Evolutionary conservation across 176 grass and related monocot species (phyloP).

Genomic region (Lolium rigidum): DNA sequence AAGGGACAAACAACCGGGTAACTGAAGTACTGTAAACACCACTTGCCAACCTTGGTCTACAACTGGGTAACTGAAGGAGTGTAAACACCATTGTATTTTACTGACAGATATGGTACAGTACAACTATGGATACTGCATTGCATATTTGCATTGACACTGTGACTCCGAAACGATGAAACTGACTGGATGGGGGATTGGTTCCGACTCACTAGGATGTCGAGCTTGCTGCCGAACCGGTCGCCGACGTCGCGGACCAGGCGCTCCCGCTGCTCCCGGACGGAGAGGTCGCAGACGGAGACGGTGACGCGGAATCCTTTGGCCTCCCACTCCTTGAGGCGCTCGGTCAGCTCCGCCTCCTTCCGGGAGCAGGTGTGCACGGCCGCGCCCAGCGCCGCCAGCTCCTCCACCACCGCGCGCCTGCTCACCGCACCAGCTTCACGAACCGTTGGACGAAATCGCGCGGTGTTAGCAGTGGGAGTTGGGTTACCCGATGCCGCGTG

Average conservation of each 20-base stretch:
- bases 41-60: not conserved
- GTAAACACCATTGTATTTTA: not conserved
- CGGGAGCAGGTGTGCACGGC: conserved; percentile 68
- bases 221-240: conserved; percentile 55
- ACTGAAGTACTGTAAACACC: no score
- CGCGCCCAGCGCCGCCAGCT: conserved; percentile 61
- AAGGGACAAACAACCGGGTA: no score
- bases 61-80: not conserved
- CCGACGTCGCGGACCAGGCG: conserved; percentile 46
- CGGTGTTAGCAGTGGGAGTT: not conserved
- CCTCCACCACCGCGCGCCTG: conserved; percentile 67
- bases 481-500: conserved; percentile 69
- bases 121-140: not conserved
- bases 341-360: conserved; percentile 50
- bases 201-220: conserved; percentile 65
- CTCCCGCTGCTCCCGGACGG: conserved; percentile 55
- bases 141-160: no score
- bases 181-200: not conserved
- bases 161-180: not conserved
- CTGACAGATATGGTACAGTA: not conserved
- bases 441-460: not conserved
- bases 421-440: not conserved
- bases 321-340: conserved; percentile 59
- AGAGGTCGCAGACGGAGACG: conserved; percentile 68
- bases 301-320: conserved; percentile 48